Base-by-base conservation (phyloP, 139 green algal species). In the Micractinium sp. region DNA sequence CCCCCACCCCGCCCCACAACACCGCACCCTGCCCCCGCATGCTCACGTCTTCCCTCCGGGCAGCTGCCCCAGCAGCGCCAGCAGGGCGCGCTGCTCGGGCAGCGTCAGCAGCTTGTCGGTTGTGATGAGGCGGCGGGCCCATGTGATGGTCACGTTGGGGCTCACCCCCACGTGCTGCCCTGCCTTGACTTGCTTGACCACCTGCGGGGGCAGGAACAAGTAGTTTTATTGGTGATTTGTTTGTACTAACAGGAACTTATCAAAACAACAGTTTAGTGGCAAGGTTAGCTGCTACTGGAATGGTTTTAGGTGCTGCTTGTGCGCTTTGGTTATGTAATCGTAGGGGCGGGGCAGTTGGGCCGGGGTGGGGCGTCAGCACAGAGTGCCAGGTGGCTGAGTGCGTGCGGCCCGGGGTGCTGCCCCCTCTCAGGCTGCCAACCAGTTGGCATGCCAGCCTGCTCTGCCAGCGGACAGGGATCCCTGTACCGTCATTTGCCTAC, bases 181-280 rank as follows among this genome's bases (percentile, higher is more conserved):
- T n/a, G 36, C 14, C 2, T 41, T n/a, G 63, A 95, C 93, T 39
- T 78, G 78, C 3, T 25, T 23, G 60, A 80, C 38, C 12, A 93
- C 92, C 92, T 94, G 92, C 63, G 1, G n/a, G n/a, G n/a, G n/a
- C 13, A 2, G 19, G 3, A 31, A 47, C 35, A 47, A 47, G 29
- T 67, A 67, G 60, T 67, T 67, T 67, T 67, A 67, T 67, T 23
- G 60, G 60, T 67, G 60, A 67, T 14, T 67, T 67, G 92, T 85
- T 94, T 88, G 90, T 95, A 25, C 90, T 95, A 84, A 81, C 77
- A 35, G 93, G 93, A 61, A 78, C 90, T 60, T 95, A 92, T 89
- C 91, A 94, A 91, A 94, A 80, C 69, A 92, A 91, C 84, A 94
- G 38, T 80, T 93, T 93, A 90, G 86, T 92, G 35, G 90, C 93